These are phyloP conservation scores for Paspalum vaginatum DNA, from an alignment of 176 grass and related monocot species.

Conservation along the genomic window DNA sequence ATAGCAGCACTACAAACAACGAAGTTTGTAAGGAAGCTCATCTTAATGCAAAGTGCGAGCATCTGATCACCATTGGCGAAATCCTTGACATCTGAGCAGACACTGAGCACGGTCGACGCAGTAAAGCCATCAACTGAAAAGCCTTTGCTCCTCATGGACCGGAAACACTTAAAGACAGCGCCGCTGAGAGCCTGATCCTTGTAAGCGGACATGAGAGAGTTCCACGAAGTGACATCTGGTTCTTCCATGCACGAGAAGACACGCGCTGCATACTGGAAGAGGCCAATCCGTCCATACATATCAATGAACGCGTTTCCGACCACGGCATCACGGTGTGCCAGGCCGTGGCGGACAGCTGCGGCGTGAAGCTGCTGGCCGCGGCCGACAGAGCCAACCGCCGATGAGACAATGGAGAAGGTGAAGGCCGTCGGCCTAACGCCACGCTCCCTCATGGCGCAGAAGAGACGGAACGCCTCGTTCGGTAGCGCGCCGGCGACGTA, in stretches of 20 bases:
- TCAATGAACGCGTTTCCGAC: constrained; percentile 67
- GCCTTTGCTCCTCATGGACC: constrained; percentile 49
- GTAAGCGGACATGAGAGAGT: constrained; percentile 70
- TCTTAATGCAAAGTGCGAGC: constrained; percentile 70
- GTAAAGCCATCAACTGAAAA: constrained; percentile 67
- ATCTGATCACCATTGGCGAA: constrained; percentile 70
- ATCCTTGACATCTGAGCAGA: constrained; percentile 56
- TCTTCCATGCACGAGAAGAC: constrained; percentile 62
- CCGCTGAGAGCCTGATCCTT: constrained; percentile 38
- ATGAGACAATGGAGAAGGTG: constrained; percentile 74
- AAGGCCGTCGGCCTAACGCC: constrained; percentile 61
- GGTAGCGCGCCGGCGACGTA: constrained; percentile 36
- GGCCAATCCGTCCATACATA: constrained; percentile 73
- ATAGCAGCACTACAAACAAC: constrained; percentile 73
- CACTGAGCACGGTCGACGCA: constrained; percentile 57
- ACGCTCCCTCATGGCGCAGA: constrained; percentile 47
- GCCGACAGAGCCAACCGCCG: constrained; percentile 30
- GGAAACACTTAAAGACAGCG: constrained; percentile 59
- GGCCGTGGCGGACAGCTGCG: constrained; percentile 48
- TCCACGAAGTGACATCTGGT: constrained; percentile 68
- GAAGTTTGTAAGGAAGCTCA: constrained; percentile 64
- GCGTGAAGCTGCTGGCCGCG: constrained; percentile 65
- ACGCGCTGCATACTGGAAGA: constrained; percentile 42
- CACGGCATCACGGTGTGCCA: constrained; percentile 36
- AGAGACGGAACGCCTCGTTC: constrained; percentile 39